Conservation (phyloP, 192 early-diverging fungal genomes). For the Diversispora eburnea region DNA sequence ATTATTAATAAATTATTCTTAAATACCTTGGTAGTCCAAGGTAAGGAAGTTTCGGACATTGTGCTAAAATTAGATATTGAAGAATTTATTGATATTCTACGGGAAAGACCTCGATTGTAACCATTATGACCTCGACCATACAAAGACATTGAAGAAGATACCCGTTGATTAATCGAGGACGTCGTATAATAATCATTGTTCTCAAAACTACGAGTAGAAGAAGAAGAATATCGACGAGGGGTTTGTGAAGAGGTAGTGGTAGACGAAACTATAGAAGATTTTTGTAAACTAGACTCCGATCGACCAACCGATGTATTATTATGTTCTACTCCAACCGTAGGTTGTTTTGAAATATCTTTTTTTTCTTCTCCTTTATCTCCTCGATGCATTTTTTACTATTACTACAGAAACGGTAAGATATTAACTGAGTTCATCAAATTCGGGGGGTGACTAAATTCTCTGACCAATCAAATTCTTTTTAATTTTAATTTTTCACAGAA, state of each 20-base stretch:
- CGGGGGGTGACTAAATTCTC: no score
- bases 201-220: conserved; percentile 26
- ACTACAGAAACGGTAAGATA: no score
- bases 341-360: no score
- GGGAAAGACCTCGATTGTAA: background rate
- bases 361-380: no score
- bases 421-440: no score
- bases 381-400: no score
- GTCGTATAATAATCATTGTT: conserved; percentile 7
- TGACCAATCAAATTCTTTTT: no score
- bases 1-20: background rate
- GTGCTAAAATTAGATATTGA: conserved; percentile 42
- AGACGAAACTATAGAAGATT: no score
- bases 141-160: conserved; percentile 22
- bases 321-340: no score
- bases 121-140: background rate
- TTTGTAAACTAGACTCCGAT: no score
- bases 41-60: conserved; percentile 48
- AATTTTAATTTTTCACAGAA: no score
- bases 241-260: background rate
- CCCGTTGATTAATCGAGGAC: conserved; percentile 18
- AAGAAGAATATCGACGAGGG: conserved; percentile 24
- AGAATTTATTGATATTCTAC: conserved; percentile 27
- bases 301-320: no score
- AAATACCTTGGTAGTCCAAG: conserved; percentile 54